Evolutionary conservation across 371 early-diverging fungal genomes (phyloP).

Genomic region (Choanephora cucurbitarum): DNA sequence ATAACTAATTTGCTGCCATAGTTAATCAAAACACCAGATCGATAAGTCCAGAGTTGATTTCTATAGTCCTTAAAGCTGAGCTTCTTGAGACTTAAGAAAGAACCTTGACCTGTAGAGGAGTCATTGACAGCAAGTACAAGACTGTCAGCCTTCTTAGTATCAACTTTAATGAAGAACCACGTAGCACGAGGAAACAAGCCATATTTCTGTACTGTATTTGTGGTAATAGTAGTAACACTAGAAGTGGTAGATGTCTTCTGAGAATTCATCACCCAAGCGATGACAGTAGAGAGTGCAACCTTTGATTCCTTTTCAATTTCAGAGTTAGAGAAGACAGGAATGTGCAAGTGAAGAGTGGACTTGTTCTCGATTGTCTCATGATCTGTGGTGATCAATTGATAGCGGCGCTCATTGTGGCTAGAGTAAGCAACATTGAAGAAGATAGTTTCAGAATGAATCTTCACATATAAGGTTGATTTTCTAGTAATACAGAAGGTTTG

Average conservation of each 20-base stretch:
- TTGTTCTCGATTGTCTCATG: background rate
- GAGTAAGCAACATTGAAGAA: constrained; percentile 24
- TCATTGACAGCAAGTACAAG: constrained; percentile 35
- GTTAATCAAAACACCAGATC: constrained; percentile 53
- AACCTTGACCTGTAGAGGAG: constrained; percentile 13
- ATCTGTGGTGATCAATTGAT: constrained; percentile 6
- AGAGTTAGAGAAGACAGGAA: constrained; percentile 32
- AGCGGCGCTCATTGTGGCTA: background rate
- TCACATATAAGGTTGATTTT: constrained; percentile 26
- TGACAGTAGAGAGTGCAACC: constrained; percentile 27
- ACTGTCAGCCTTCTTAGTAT: constrained; percentile 18
- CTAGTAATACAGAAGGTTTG: constrained; percentile 33
- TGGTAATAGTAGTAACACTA: constrained; percentile 4
- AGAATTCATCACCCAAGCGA: constrained; percentile 25
- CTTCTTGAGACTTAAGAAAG: constrained; percentile 25
- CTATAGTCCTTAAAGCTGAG: constrained; percentile 38
- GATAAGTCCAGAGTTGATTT: constrained; percentile 56
- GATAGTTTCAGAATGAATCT: constrained; percentile 22
- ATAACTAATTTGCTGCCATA: constrained; percentile 52
- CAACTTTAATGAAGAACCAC: constrained; percentile 45
- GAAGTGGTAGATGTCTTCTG: constrained; percentile 23
- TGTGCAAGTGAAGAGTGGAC: constrained; percentile 32
- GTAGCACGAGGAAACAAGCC: constrained; percentile 41
- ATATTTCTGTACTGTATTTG: constrained; percentile 14
- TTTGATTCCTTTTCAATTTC: constrained; percentile 29